These are phyloP conservation scores for Parastagonospora nodorum DNA, from an alignment of 2,329 filamentous ascomycete genomes.

Conservation along the genomic window DNA sequence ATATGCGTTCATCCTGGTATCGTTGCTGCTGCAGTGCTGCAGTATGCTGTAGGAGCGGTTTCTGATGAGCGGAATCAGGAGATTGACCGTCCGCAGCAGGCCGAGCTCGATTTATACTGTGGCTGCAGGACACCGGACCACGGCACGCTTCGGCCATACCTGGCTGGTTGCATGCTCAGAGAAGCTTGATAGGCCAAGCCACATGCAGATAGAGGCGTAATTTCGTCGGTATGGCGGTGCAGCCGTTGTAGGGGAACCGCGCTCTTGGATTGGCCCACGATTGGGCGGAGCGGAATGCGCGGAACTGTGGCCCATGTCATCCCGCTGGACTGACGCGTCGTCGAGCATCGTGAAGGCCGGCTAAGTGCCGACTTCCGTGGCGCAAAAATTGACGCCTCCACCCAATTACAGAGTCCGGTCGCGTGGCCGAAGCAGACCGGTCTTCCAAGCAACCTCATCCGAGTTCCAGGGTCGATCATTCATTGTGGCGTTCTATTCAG, in stretches of 20 bases:
- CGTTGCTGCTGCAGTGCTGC: neutral
- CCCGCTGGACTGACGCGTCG: neutral
- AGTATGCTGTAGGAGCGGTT: neutral
- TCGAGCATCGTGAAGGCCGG: conserved; percentile 2
- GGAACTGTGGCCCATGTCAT: conserved; percentile 15
- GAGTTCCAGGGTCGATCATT: too few species aligned
- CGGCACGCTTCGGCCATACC: conserved; percentile 18
- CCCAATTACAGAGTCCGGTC: neutral
- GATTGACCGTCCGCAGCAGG: neutral
- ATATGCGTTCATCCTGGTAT: conserved; percentile 17
- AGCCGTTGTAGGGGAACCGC: neutral
- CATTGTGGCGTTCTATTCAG: too few species aligned
- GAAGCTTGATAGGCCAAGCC: conserved; percentile 17
- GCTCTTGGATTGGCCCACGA: conserved; percentile 6
- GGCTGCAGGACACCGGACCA: conserved; percentile 6
- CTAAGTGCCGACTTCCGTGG: conserved; percentile 20
- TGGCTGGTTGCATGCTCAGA: conserved; percentile 8
- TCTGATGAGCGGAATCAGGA: neutral
- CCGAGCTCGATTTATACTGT: conserved; percentile 2
- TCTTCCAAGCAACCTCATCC: neutral
- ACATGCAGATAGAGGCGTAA: conserved; percentile 13
- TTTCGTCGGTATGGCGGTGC: conserved; percentile 8
- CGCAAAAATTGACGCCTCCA: conserved; percentile 1
- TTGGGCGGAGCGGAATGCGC: conserved; percentile 15
- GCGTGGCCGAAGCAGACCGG: neutral